Base-by-base conservation (phyloP, 495 filamentous ascomycete genomes). In the Lophiostoma macrostomum region DNA sequence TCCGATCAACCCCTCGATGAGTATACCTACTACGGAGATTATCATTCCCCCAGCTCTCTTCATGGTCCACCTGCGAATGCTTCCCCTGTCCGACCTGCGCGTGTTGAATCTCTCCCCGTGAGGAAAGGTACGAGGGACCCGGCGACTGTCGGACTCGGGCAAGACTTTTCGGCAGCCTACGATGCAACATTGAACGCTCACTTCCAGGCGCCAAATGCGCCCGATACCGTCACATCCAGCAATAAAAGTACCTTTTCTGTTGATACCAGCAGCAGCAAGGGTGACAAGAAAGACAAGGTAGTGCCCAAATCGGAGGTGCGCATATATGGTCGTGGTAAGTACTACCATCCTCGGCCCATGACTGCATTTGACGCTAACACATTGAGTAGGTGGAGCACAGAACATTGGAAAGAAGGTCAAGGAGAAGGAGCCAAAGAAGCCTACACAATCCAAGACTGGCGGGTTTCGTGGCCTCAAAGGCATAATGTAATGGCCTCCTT, bases 311-410 rank as follows among this genome's bases (percentile, higher is more conserved):
- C 63, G 28, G 58, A 69, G 34, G 60, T 67, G 1, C 49, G 69
- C 37, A 53, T 70, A 0, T 72, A 66, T 48, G 69, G 69, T 8
- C 56, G 69, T 64, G 69, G 69, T 72, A 50, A 64, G 69, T 48
- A 19, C 25, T 20, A 32, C 25, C 12, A n/a, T 18, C 23, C 49
- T 23, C 1, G 1, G 20, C 24, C 31, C 7, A 10, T 36, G n/a
- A 42, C 13, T n/a, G 19, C 12, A 4, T 8, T 20, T 22, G 39
- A 22, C 2, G 18, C 56, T 67, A 51, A 64, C 37, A 28, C 28
- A 20, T 20, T 18, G n/a, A 34, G n/a, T 35, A 71, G 69, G 69
- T 51, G 69, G 69, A 27, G 69, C 66, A 12, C 69, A 71, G 44
- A 70, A 70, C 45, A 61, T 70, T 50, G 64, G 64, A 23, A 67